phyloP scores from a whole-genome alignment of 371 early-diverging fungal species.

The Lichtheimia ramosa region DNA sequence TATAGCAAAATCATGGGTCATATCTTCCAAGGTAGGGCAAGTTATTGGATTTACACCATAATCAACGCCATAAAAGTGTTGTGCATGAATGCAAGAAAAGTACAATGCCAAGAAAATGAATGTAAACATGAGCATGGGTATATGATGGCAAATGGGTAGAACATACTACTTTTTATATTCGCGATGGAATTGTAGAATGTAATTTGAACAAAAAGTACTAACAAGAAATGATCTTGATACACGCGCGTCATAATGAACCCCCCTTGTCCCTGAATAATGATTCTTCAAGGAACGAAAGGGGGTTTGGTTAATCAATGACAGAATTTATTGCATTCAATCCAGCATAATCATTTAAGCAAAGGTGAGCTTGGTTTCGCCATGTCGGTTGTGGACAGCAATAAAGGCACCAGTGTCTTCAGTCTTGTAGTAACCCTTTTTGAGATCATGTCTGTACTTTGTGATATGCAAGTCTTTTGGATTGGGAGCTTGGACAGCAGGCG shows the following conservation, averaged over 20 bases:
- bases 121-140: too few species aligned
- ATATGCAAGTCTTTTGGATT: slow-evolving; percentile 22
- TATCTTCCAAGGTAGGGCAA: slow-evolving; percentile 50
- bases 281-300: too few species aligned
- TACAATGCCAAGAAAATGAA: neutral
- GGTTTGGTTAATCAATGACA: too few species aligned
- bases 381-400: slow-evolving; percentile 11
- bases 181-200: too few species aligned
- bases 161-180: too few species aligned
- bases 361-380: slow-evolving; percentile 17
- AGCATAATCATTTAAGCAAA: slow-evolving; percentile 9
- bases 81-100: neutral
- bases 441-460: slow-evolving; percentile 16
- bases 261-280: too few species aligned
- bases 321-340: too few species aligned
- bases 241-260: too few species aligned
- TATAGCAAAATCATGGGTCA: slow-evolving; percentile 44
- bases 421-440: slow-evolving; percentile 25
- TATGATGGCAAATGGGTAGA: too few species aligned
- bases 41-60: slow-evolving; percentile 54
- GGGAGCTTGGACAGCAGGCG: slow-evolving; percentile 14
- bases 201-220: too few species aligned
- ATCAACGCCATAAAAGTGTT: slow-evolving; percentile 47
- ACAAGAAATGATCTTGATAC: too few species aligned
- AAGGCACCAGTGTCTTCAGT: slow-evolving; percentile 13